Base-by-base conservation (phyloP, 768 basidiomycete genomes). In the Termitomyces sp. region DNA sequence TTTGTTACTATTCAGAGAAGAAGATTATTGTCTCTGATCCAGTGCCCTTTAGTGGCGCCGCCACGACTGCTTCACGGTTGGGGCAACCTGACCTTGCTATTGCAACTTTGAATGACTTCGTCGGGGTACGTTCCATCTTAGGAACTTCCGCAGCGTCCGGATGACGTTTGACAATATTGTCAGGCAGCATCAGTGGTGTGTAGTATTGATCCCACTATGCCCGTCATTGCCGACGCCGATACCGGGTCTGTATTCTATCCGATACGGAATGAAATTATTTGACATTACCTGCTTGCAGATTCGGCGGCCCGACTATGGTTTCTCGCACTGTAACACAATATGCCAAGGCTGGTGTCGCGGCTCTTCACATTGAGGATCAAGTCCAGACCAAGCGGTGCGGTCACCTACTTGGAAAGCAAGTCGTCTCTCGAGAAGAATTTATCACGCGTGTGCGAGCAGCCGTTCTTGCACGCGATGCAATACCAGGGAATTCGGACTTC, bases 321-420 rank as follows among this genome's bases (percentile, higher is more conserved):
- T 85, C 86, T 11, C 86, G 88, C 39, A 90, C 88, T 3, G 84
- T 91, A 10, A 78, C 73, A n/a, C 81, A 87, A 67, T 90, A 89
- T 58, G 79, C 73, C 4, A 78, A 79, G 45, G 81, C 85, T 14
- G 88, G 89, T 28, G 82, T 89, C 21, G 89, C 88, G 17, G 89
- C 75, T 3, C 76, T 88, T 63, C 88, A 91, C 67, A 89, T 91
- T 39, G 88, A 91, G 68, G 88, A 89, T 64, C 88, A 91, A 70
- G 86, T 89, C 1, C 89, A 89, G 67, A 89, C 86, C 1, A 90
- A 90, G 68, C 81, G 88, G 54, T 91, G 88, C 58, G 88, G 89
- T 1, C 89, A 91, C 66, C 72, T 91, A 43, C 76, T 88, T 66
- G 89, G 89, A 47, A 91, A 91, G 69, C 87, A 89, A 66, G 87